phyloP scores from a whole-genome alignment of 2,329 filamentous ascomycete species.

The Fusarium piperis region DNA sequence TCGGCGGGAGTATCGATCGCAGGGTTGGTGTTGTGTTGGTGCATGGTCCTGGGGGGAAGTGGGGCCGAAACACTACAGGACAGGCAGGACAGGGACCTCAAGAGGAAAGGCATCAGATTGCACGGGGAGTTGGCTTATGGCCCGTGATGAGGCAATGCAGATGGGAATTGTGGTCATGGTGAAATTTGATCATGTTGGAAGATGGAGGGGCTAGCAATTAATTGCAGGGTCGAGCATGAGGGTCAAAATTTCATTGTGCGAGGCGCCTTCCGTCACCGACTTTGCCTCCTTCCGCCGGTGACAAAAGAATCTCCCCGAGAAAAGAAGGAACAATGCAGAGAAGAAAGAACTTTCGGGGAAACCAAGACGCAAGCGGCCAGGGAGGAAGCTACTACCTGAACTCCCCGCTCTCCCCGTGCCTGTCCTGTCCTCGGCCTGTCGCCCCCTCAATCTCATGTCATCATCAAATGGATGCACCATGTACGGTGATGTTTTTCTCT shows the following conservation, averaged over 20 bases:
- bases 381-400: conserved; percentile 14
- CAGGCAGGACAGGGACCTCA: not conserved
- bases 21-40: not conserved
- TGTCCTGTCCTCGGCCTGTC: not conserved
- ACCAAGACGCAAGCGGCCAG: not conserved
- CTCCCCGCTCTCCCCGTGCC: conserved; percentile 24
- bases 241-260: not conserved
- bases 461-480: not conserved
- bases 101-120: not conserved
- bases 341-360: conserved; percentile 11
- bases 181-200: not conserved
- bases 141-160: conserved; percentile 21
- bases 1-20: not conserved
- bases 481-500: not conserved
- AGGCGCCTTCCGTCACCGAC: not conserved
- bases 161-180: conserved; percentile 2
- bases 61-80: conserved; percentile 6
- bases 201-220: not conserved
- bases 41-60: conserved; percentile 14
- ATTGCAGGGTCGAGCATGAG: not conserved
- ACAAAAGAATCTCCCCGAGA: conserved; percentile 22
- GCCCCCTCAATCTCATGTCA: not conserved
- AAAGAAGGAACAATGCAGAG: conserved; percentile 13
- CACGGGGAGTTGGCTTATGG: conserved; percentile 29
- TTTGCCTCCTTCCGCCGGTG: not conserved